A percentile compares a stretch with the other conserved stretches of the same genome.
These are phyloP conservation scores for Hyparrhenia diplandra DNA, from an alignment of 176 grass and related monocot species.

Conservation along the genomic window DNA sequence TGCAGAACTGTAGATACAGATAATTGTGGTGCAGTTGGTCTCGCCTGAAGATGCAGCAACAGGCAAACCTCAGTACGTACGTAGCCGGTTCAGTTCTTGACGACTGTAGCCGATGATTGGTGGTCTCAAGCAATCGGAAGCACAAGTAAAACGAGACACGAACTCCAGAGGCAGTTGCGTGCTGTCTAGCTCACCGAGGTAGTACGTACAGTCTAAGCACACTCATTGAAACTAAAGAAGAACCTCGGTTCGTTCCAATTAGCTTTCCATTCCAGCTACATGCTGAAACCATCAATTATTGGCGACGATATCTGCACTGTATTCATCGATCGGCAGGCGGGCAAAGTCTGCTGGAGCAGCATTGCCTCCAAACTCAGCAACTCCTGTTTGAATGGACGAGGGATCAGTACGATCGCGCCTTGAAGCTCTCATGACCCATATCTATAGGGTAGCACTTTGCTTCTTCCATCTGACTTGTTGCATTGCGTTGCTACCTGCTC, in stretches of 20 bases:
- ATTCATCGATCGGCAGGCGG: no score
- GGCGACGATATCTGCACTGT: neutral
- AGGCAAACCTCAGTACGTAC: neutral
- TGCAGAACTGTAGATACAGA: no score
- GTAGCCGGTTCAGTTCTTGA: neutral
- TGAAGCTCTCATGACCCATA: no score
- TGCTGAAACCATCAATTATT: constrained; percentile 24
- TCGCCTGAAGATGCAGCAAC: neutral
- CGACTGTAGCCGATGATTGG: neutral
- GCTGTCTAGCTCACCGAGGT: neutral
- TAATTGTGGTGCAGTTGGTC: neutral
- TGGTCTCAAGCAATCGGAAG: neutral
- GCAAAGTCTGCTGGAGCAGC: neutral
- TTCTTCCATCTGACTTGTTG: constrained; percentile 18
- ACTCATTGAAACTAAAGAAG: neutral
- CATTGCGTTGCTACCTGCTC: neutral
- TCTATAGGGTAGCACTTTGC: neutral
- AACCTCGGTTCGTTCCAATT: no score
- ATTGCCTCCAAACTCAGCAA: neutral
- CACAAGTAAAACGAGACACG: constrained; percentile 13
- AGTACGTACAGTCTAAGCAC: neutral
- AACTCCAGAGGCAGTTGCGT: neutral
- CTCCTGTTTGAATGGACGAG: no score
- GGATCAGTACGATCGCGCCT: no score
- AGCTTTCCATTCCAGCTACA: neutral